Base-by-base conservation (phyloP, 23 red algal species). In the Pyropia yezoensis region DNA sequence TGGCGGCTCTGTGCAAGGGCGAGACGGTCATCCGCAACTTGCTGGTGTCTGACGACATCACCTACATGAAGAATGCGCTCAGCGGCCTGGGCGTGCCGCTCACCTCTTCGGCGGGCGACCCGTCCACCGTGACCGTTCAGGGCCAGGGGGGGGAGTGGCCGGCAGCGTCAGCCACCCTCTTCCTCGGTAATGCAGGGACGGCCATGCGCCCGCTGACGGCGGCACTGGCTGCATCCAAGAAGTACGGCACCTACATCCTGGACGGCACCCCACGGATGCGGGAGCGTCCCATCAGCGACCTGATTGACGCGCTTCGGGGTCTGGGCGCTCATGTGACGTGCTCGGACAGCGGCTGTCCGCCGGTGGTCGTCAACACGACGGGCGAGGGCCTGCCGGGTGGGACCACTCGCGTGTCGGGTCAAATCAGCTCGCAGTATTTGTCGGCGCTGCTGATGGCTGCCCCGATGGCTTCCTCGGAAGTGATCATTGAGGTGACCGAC, bases 171-270 rank as follows among this genome's bases (percentile, higher is more conserved):
- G 79, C 82, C 15, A 80, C 77, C 18, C 59, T 98, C 16, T 86
- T 81, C 54, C 67, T 98, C 1, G 94, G 94, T 18, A 98, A 98
- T 69, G 94, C 94, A 7, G 94, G 94, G 32, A 98, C 94, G 49
- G 94, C 94, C 1, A 98, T 98, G 94, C 78, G 94, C 24, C 94
- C 94, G 57, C 80, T 98, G 45, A 71, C 94, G 13, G 94, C 94
- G 14, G 85, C 79, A 1, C 65, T 98, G 69, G 79, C 65, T 32
- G 61, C 77, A 13, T 64, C 51, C 19, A 65, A n/a, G 25, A 49
- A 57, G 33, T 25, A 86, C 12, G 86, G 86, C 50, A 62, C 54
- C 19, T 98, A 82, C 63, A 50, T 88, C 14, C 64, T 98, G 49
- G 94, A 98, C 59, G 94, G 94, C 53, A 76, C 72, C 8, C 64